Base-by-base conservation (phyloP, 441 rosid genomes). In the Erodium texanum region DNA sequence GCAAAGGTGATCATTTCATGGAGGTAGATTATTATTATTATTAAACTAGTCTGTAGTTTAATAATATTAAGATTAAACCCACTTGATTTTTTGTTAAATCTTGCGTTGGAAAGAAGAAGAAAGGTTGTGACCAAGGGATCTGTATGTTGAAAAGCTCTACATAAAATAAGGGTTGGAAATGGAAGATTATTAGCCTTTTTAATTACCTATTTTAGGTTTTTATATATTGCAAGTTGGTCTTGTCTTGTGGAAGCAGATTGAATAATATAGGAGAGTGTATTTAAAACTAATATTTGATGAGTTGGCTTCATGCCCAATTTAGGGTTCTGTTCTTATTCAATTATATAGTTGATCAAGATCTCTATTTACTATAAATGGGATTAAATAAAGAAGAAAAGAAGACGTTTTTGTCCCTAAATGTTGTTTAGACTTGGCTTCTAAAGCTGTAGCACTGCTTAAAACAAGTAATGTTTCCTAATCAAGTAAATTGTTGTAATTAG, bases 381-480 rank as follows among this genome's bases (percentile, higher is more conserved):
- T 36, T 0, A n/a, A 62, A 10, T 23, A 6, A 16, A 63, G 32
- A 20, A 24, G 58, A 63, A 66, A 69, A 36, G 67, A n/a, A 62
- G 71, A 54, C 63, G 68, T 56, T 63, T 38, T 38, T 38, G 69
- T 66, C 68, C 70, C 61, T 12, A 27, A 43, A 64, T 38, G 45
- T 38, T 38, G 45, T 11, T 7, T 38, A 38, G 45, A 38, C 45
- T 38, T 36, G 9, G 45, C 45, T 38, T 38, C 9, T 1, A 10
- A 38, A 38, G 38, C 7, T 34, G 38, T 8, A 34, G n/a, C n/a
- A n/a, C n/a, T n/a, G n/a, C n/a, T n/a, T n/a, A n/a, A n/a, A n/a
- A n/a, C n/a, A n/a, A n/a, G n/a, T n/a, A n/a, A n/a, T n/a, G n/a
- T n/a, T n/a, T n/a, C n/a, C n/a, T n/a, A n/a, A n/a, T n/a, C n/a